Evolutionary conservation across 2,329 filamentous ascomycete species (phyloP), one percentile per base, ranked within the genome.

Genomic region (Ascochyta koolunga): DNA sequence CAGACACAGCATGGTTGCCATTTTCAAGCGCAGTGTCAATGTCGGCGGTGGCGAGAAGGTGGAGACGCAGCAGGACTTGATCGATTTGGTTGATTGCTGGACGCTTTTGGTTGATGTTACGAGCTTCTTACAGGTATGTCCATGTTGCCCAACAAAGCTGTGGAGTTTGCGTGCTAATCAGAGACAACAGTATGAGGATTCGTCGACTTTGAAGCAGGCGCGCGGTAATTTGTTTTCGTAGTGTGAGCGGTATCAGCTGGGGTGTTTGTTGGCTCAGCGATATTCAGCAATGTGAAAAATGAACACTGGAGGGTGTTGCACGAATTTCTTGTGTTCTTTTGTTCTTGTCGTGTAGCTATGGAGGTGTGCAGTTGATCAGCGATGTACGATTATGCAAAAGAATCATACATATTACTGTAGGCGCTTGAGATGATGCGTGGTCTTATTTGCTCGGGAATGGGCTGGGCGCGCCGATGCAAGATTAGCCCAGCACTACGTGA

Each of bases 1-100:
- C 73, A 83, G 93, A 58, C 86, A 88, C 73, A 86, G 93, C 51
- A 90, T 98, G 66, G 86, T 95, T 60, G 89, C 92, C 39, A 88
- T 96, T 18, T 90, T 99, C 68, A 99, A 99, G 79, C 83, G 92
- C 62, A 90, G 90, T 64, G 90, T 90, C 0, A 90, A 90, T 41
- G 89, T 96, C 51, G 89, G 89, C 4, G 58, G 56, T 9, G 61
- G 61, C 0, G 76, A 66, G 52, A 61, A 76, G 36, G 78, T 86
- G 31, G 86, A 86, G 46, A 80, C 86, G 50, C 84, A 86, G 46
- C 82, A 87, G 55, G 84, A 85, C 59, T 79, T 96, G 32, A 83
- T 85, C 41, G 91, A 93, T 64, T 76, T 98, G 62, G 90, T 93
- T 5, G 91, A 96, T 72, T 88, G 90, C 40, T 90, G 95, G 68